Conservation (phyloP, 179 eudicot genomes). For the Nepenthes alata region DNA sequence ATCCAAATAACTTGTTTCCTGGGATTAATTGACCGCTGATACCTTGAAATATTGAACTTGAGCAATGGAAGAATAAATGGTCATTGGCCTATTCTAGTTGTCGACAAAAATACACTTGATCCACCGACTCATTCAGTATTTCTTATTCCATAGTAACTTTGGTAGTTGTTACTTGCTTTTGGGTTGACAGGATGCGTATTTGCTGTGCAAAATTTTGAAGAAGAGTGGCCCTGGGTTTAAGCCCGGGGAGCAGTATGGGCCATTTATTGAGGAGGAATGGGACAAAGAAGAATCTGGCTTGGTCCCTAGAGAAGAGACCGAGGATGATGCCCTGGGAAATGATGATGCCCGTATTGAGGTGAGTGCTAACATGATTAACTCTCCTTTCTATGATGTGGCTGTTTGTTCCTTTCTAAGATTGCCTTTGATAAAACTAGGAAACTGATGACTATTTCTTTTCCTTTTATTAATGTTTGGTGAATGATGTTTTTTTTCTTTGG, state of each 20-base stretch:
- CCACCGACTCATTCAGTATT: neutral
- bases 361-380: slow-evolving; percentile 13
- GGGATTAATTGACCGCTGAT: too few species aligned
- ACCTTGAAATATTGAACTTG: too few species aligned
- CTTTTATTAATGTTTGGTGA: too few species aligned
- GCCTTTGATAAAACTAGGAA: too few species aligned
- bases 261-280: slow-evolving; percentile 97
- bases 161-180: slow-evolving; percentile 13
- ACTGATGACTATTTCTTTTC: too few species aligned
- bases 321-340: slow-evolving; percentile 54
- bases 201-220: slow-evolving; percentile 86
- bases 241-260: slow-evolving; percentile 92
- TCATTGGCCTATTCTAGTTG: too few species aligned
- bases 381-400: slow-evolving; percentile 1
- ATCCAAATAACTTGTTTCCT: too few species aligned
- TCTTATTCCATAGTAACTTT: neutral
- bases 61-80: too few species aligned
- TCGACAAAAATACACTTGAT: too few species aligned
- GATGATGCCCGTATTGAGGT: slow-evolving; percentile 59
- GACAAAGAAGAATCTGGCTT: slow-evolving; percentile 48
- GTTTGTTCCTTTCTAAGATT: neutral
- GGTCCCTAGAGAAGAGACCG: slow-evolving; percentile 74
- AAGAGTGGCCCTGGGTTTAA: slow-evolving; percentile 95
- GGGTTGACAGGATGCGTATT: slow-evolving; percentile 65
- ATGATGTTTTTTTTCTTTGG: too few species aligned